Conservation (phyloP, 352 stramenopile genomes). For the Aphanomyces astaci region DNA sequence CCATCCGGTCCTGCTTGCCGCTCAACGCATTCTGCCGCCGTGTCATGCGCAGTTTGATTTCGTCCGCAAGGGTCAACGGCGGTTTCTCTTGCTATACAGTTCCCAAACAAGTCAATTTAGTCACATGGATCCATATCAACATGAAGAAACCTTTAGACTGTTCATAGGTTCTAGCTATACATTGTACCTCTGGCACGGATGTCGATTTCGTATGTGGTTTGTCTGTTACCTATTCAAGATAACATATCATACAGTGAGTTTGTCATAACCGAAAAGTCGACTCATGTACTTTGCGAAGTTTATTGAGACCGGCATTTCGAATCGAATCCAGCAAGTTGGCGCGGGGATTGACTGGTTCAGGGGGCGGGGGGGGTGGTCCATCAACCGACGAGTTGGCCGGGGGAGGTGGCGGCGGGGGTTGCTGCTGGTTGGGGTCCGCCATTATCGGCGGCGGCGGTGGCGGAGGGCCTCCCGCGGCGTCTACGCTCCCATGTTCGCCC, state of each 20-base stretch:
- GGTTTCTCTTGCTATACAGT: neutral
- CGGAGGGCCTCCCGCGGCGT: neutral
- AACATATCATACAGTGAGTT: neutral
- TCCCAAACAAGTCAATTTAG: too few relatives aligned
- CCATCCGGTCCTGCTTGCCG: conserved; percentile 74
- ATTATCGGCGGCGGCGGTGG: conserved; percentile 17
- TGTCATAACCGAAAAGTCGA: neutral
- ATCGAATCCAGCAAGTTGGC: conserved; percentile 17
- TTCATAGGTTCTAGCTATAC: too few relatives aligned
- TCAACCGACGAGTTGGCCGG: conserved; percentile 41
- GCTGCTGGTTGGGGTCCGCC: neutral
- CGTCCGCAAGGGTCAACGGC: conserved; percentile 31
- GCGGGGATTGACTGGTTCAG: conserved; percentile 21
- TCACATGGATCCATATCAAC: too few relatives aligned
- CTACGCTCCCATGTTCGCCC: conserved; percentile 27
- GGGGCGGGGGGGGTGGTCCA: conserved; percentile 40
- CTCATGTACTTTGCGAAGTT: neutral
- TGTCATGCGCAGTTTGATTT: conserved; percentile 76
- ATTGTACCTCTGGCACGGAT: neutral
- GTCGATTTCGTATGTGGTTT: neutral
- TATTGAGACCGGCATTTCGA: conserved; percentile 12
- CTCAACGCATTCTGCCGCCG: conserved; percentile 70
- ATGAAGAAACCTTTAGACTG: too few relatives aligned
- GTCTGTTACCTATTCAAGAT: neutral
- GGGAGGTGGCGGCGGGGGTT: conserved; percentile 42